Evolutionary conservation across 1,284 basidiomycete species (phyloP).

Genomic region (Microbotryum lychnidis-dioicae): DNA sequence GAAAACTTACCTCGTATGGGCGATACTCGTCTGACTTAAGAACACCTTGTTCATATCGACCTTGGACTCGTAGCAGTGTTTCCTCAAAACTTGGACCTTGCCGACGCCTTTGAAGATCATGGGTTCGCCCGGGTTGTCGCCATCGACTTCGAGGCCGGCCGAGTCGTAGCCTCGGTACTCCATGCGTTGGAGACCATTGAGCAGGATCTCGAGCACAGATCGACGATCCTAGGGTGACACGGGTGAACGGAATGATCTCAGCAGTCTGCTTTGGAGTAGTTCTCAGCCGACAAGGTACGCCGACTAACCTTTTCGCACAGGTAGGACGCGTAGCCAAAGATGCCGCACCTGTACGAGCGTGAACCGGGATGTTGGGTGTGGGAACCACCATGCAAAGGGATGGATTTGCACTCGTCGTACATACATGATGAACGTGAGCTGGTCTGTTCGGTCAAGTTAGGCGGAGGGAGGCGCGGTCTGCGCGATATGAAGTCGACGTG

Average conservation of each 20-base stretch:
- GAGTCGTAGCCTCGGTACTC: conserved; percentile 98
- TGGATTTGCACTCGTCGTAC: too few species aligned
- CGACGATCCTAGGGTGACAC: conserved; percentile 64
- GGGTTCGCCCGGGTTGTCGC: conserved; percentile 65
- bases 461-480: too few species aligned
- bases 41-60: conserved; percentile 75
- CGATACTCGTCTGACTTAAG: conserved; percentile 88
- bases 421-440: too few species aligned
- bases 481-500: too few species aligned
- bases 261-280: conserved; percentile 6
- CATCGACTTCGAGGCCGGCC: conserved; percentile 91
- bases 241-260: conserved; percentile 12
- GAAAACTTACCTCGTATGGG: conserved; percentile 63
- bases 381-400: too few species aligned
- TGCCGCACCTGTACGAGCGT: conserved; percentile 64
- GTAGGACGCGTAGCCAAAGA: conserved; percentile 90
- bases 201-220: conserved; percentile 83
- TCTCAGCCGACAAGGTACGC: conserved; percentile 15
- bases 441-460: too few species aligned
- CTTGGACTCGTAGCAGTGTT: conserved; percentile 71
- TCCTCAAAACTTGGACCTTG: conserved; percentile 89
- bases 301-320: conserved; percentile 42
- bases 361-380: background rate
- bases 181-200: conserved; percentile 84
- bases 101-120: conserved; percentile 97